phyloP scores from a whole-genome alignment of 169 alveolate species.

The Plasmodium berghei region DNA sequence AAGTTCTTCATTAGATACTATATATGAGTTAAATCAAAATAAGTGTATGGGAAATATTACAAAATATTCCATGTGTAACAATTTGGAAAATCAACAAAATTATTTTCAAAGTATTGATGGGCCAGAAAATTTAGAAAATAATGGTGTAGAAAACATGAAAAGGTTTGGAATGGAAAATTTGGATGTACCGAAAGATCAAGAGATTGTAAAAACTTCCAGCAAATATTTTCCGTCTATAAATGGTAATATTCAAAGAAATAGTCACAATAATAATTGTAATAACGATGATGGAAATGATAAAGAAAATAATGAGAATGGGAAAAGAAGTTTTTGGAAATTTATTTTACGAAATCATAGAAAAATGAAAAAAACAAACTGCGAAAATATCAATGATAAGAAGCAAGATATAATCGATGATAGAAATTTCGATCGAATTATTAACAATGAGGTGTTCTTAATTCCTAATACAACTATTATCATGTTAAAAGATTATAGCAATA shows the following conservation, averaged over 20 bases:
- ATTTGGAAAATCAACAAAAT: neutral
- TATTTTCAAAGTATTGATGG: neutral
- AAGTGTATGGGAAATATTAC: slow-evolving; percentile 6
- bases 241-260: neutral
- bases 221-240: neutral
- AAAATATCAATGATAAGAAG: neutral
- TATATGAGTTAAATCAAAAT: neutral
- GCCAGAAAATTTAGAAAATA: neutral
- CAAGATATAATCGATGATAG: neutral
- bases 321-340: slow-evolving; percentile 59
- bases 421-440: slow-evolving; percentile 53
- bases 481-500: slow-evolving; percentile 52
- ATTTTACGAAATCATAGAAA: slow-evolving; percentile 5
- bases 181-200: slow-evolving; percentile 3
- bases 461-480: slow-evolving; percentile 39
- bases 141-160: neutral
- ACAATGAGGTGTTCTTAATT: slow-evolving; percentile 21
- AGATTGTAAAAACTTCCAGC: neutral
- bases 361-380: slow-evolving; percentile 1
- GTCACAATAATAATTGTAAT: slow-evolving; percentile 1
- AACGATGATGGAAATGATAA: neutral
- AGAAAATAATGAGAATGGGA: neutral
- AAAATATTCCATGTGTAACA: slow-evolving; percentile 9
- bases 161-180: slow-evolving; percentile 20
- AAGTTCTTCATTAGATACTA: slow-evolving; percentile 5